Evolutionary conservation across 192 early-diverging fungal species (phyloP), one percentile per base, ranked within the genome.

Genomic region (Podila verticillata): DNA sequence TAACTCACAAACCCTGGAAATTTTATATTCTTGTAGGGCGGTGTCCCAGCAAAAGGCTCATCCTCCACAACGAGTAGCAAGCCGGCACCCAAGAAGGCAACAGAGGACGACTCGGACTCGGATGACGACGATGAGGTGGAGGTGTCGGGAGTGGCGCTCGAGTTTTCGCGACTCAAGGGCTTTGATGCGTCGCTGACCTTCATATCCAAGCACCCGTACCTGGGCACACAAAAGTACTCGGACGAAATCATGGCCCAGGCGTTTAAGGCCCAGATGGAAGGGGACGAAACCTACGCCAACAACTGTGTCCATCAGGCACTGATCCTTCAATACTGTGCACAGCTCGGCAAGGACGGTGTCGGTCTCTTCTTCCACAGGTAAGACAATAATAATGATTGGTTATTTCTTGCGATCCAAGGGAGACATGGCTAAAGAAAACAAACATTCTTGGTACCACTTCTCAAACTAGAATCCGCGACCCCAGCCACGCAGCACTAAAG

Each of bases 231-330:
- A 66, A 84, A 80, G 17, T 91, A 91, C 65, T 87, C 90, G 5
- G 95, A 98, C 73, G 88, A 95, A 81, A 93, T 98, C 49, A 85
- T 98, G 66, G 92, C 91, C 10, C 89, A 94, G 22, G 97, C 93
- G 0, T 96, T 99, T 65, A 87, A 89, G 24, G 82, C 88, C 17
- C 89, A 95, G 69, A 90, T 97, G 48, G 84, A 87, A 3, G 93
- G 93, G 7, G 86, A 94, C n/a, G 84, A 86, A 31, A 79, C 84
- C 29, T 86, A 87, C 35, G 90, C 95, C 30, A 85, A 90, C 63
- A 90, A 89, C 51, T 93, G 91, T 66, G 95, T 99, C 26, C 87
- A 88, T 51, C 95, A 98, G 74, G 88, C 91, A 22, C 82, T 96
- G 70, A 84, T 96, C 10, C 84, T 99, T 57, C 93, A 96, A 68